Percentiles rank a stretch among this genome's conserved stretches.
These are phyloP conservation scores for Stevia rebaudiana DNA, from an alignment of 140 eudicot genomes.

Conservation along the genomic window DNA sequence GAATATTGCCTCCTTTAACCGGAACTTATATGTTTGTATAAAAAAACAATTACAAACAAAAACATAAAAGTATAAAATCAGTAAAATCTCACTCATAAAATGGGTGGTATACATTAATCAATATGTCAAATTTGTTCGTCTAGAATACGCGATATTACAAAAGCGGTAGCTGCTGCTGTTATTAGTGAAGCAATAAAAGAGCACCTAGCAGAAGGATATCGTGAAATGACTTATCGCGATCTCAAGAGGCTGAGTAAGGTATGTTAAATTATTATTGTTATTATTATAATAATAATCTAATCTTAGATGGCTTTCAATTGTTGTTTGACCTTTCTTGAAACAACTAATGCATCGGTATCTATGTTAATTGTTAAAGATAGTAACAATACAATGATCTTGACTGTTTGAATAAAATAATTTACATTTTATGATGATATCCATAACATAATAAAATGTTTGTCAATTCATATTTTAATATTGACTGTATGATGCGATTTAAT, in stretches of 20 bases:
- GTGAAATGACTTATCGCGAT: conserved; percentile 78
- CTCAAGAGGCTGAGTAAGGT: conserved; percentile 71
- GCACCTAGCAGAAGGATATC: conserved; percentile 91
- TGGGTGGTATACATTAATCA: no score
- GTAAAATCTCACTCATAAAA: no score
- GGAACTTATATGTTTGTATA: background rate
- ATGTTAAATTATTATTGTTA: background rate
- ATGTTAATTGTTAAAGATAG: no score
- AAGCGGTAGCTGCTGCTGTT: conserved; percentile 81
- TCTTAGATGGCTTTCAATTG: background rate
- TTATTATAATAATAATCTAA: background rate
- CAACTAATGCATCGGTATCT: background rate
- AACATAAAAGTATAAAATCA: no score
- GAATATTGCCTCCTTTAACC: background rate
- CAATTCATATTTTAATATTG: background rate
- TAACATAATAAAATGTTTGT: background rate
- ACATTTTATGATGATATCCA: background rate
- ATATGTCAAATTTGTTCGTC: background rate
- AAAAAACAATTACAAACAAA: background rate
- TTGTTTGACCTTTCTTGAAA: background rate
- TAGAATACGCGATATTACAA: conserved; percentile 88
- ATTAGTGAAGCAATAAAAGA: conserved; percentile 81
- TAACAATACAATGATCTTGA: no score
- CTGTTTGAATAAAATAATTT: background rate
- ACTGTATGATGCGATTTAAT: background rate